Conservation (phyloP, 495 filamentous ascomycete species). For the Apiosordaria backusii region DNA sequence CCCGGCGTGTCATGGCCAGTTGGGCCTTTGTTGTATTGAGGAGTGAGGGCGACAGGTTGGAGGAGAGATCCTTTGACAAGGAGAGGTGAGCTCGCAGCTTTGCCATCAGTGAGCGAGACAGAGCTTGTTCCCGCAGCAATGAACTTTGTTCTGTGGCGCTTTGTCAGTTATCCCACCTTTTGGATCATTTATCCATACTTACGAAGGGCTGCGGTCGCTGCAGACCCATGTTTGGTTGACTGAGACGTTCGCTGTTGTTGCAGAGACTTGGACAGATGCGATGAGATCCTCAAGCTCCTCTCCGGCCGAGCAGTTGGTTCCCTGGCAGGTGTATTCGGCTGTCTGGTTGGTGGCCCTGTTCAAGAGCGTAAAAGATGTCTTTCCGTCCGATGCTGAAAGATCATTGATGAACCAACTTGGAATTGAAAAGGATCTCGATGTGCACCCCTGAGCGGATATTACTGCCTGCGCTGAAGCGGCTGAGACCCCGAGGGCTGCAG, state of each 20-base stretch:
- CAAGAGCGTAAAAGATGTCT: conserved; percentile 21
- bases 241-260: background rate
- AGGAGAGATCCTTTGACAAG: conserved; percentile 22
- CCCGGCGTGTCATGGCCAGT: conserved; percentile 16
- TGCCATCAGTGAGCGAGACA: background rate
- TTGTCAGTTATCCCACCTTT: background rate
- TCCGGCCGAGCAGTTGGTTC: background rate
- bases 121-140: background rate
- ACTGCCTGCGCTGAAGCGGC: background rate
- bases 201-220: conserved; percentile 13
- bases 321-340: conserved; percentile 16
- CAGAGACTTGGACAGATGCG: conserved; percentile 3
- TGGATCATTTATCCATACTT: background rate
- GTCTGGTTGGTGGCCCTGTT: conserved; percentile 33
- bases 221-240: conserved; percentile 25
- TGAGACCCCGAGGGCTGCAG: background rate
- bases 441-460: conserved; percentile 15
- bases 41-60: conserved; percentile 23
- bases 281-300: background rate
- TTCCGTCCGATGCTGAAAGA: conserved; percentile 4
- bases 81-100: conserved; percentile 12
- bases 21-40: conserved; percentile 22
- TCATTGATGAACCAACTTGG: conserved; percentile 26
- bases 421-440: conserved; percentile 23
- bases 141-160: background rate